phyloP scores from a whole-genome alignment of 371 early-diverging fungal species.

The Lichtheimia ornata region DNA sequence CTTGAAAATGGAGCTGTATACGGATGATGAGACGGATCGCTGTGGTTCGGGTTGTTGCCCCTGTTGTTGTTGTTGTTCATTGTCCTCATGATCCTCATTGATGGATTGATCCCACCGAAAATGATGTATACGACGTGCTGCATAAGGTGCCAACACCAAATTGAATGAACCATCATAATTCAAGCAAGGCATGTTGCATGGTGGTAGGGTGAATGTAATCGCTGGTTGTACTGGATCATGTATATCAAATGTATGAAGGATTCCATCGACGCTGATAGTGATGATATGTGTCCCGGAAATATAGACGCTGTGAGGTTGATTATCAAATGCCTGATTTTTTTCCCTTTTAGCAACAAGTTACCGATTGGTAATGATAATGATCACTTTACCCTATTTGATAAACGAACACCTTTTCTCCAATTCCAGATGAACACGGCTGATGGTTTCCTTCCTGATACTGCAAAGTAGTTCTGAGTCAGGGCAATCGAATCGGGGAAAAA shows the following conservation, averaged over 20 bases:
- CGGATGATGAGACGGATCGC: not conserved
- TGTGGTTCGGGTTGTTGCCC: not conserved
- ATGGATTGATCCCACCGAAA: conserved; percentile 28
- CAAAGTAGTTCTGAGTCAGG: conserved; percentile 45
- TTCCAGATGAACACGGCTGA: conserved; percentile 55
- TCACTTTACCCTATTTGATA: conserved; percentile 36
- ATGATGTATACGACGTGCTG: conserved; percentile 36
- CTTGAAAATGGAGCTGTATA: conserved; percentile 5
- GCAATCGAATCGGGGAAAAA: conserved; percentile 48
- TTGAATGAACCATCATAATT: conserved; percentile 37
- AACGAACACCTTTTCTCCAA: conserved; percentile 47
- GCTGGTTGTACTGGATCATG: conserved; percentile 20
- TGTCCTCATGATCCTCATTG: not conserved
- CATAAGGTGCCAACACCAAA: conserved; percentile 40
- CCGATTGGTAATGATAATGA: conserved; percentile 2
- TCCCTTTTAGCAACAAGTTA: not conserved
- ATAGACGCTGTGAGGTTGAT: conserved; percentile 47
- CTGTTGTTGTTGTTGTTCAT: not conserved
- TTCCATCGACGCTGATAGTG: conserved; percentile 41
- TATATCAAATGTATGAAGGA: conserved; percentile 36
- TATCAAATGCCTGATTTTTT: conserved; percentile 39
- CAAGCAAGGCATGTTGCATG: conserved; percentile 45
- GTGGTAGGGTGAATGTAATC: conserved; percentile 20
- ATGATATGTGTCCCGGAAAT: conserved; percentile 37
- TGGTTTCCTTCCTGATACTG: conserved; percentile 44